Evolutionary conservation across 805 yeast genomes (phyloP).

Genomic region (Monosporozyma yasuniensis): DNA sequence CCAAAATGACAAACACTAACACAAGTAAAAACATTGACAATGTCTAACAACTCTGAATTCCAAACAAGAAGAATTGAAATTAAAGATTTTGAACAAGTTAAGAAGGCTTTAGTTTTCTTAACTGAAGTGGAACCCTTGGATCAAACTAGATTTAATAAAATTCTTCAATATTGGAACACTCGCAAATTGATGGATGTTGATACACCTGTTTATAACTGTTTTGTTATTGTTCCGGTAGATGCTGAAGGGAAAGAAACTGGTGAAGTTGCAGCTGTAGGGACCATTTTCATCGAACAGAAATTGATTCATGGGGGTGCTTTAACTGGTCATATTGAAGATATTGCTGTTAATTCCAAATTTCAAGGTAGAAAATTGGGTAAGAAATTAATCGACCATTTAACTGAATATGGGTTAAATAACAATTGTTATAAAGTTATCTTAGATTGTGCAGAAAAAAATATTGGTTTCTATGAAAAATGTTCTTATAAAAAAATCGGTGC

Average conservation of each 20-base stretch:
- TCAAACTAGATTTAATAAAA: slow-evolving; percentile 38
- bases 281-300: slow-evolving; percentile 70
- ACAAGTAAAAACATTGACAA: not conserved
- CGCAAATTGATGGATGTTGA: slow-evolving; percentile 15
- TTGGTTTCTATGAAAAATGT: slow-evolving; percentile 82
- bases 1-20: not conserved
- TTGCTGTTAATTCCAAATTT: slow-evolving; percentile 62
- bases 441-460: slow-evolving; percentile 80
- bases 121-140: slow-evolving; percentile 78
- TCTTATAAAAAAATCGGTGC: slow-evolving; percentile 58
- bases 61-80: slow-evolving; percentile 46
- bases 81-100: slow-evolving; percentile 52
- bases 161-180: slow-evolving; percentile 51
- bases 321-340: slow-evolving; percentile 94
- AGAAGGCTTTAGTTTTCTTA: slow-evolving; percentile 53
- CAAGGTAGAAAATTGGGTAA: slow-evolving; percentile 82
- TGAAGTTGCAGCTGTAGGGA: slow-evolving; percentile 73
- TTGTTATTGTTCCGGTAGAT: slow-evolving; percentile 51
- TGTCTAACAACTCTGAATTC: slow-evolving; percentile 37
- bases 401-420: slow-evolving; percentile 43
- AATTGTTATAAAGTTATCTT: slow-evolving; percentile 86
- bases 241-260: slow-evolving; percentile 35
- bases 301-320: slow-evolving; percentile 74
- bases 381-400: slow-evolving; percentile 52
- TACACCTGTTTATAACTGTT: slow-evolving; percentile 47